Evolutionary conservation across 2,329 filamentous ascomycete genomes (phyloP).

Genomic region (Pestalotiopsis fici): DNA sequence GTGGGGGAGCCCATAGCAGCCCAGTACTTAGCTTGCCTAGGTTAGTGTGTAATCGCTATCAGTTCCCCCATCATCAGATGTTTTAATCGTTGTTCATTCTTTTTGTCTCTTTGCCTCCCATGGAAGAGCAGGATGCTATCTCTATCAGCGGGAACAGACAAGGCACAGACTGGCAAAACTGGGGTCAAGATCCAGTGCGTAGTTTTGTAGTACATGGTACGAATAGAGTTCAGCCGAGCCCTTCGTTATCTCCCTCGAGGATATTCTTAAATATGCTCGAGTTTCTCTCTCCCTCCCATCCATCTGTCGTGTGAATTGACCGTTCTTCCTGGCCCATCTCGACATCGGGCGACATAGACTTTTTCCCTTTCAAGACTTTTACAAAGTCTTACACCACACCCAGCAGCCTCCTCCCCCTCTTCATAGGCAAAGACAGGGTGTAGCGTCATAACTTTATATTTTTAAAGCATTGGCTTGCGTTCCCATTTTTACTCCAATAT

Average conservation of each 20-base stretch:
- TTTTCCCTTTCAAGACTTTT: background rate
- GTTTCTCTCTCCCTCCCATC: background rate
- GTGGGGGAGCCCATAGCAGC: background rate
- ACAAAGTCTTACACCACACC: background rate
- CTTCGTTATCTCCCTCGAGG: background rate
- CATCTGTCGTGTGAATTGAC: background rate
- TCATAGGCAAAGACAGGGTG: too few relatives aligned
- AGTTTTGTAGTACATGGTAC: background rate
- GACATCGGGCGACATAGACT: background rate
- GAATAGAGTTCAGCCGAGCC: background rate
- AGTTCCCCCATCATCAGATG: constrained; percentile 1
- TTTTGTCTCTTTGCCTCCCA: background rate
- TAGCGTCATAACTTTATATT: background rate
- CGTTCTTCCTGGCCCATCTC: background rate
- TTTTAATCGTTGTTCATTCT: background rate
- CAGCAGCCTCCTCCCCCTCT: background rate
- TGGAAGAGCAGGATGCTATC: background rate
- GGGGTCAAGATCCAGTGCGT: too few relatives aligned
- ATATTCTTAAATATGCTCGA: background rate
- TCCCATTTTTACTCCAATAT: background rate
- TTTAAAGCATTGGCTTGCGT: background rate
- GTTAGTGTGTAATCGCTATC: background rate
- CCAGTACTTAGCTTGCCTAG: background rate
- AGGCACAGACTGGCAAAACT: background rate
- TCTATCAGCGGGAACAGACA: too few relatives aligned